A percentile compares a stretch with the other conserved stretches of the same genome.
phyloP scores from a whole-genome alignment of 2,329 filamentous ascomycete species.

The Penicillium sp. region DNA sequence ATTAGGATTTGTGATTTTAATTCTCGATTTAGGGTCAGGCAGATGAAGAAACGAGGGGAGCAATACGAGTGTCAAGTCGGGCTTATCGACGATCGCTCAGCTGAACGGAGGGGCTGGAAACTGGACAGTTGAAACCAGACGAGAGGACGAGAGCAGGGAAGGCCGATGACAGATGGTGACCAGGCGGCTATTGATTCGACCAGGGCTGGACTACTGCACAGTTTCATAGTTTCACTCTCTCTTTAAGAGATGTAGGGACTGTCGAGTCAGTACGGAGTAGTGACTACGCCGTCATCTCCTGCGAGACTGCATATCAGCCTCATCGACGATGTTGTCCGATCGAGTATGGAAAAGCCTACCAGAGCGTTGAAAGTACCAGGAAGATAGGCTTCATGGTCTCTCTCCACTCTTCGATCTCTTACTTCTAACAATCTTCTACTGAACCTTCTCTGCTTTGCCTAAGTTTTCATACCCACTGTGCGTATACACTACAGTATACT shows the following conservation, averaged over 20 bases:
- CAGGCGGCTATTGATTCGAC: constrained; percentile 4
- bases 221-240: background rate
- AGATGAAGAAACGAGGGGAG: background rate
- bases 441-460: background rate
- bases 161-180: background rate
- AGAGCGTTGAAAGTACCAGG: background rate
- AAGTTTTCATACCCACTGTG: no score
- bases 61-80: constrained; percentile 11
- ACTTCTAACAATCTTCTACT: background rate
- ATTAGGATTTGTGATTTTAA: background rate
- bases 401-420: background rate
- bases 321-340: background rate
- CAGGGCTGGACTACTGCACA: background rate
- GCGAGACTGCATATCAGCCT: background rate
- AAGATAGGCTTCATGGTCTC: background rate
- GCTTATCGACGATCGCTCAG: constrained; percentile 9
- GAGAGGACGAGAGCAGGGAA: background rate
- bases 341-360: background rate
- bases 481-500: no score
- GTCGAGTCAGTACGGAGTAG: background rate
- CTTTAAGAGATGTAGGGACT: no score
- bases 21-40: background rate
- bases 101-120: constrained; percentile 10
- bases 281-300: background rate
- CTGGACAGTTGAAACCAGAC: constrained; percentile 4